Conservation (phyloP, 2,329 filamentous ascomycete genomes). For the Rhinocladiella similis region DNA sequence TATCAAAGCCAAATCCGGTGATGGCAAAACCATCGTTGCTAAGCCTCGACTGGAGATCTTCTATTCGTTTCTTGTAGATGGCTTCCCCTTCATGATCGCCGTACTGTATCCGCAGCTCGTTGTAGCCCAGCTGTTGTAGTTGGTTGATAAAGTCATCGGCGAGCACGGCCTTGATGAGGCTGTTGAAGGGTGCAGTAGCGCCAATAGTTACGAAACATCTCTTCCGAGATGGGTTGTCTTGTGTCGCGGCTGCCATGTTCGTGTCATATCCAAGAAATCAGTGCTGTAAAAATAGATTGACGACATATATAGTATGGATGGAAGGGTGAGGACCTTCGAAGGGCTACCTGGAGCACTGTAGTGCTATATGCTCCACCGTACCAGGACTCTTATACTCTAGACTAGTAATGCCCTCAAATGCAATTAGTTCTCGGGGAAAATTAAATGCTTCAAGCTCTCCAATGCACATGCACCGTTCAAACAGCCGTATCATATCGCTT, state of each 20-base stretch:
- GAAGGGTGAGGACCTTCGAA: background rate
- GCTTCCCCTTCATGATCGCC: constrained; percentile 62
- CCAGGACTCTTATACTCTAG: constrained; percentile 1
- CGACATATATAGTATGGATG: background rate
- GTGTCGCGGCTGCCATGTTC: constrained; percentile 3
- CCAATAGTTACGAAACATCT: constrained; percentile 86
- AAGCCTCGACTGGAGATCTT: constrained; percentile 28
- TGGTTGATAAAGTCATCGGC: constrained; percentile 61
- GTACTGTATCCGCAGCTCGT: constrained; percentile 75
- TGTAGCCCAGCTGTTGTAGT: constrained; percentile 64
- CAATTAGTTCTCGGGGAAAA: constrained; percentile 10
- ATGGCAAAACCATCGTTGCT: constrained; percentile 50
- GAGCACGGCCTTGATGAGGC: constrained; percentile 68
- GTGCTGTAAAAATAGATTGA: background rate
- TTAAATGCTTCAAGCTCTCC: constrained; percentile 12
- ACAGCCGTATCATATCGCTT: background rate
- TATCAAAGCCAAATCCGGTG: constrained; percentile 66
- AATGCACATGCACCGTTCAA: constrained; percentile 7
- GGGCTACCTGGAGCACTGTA: background rate
- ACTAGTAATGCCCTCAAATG: background rate
- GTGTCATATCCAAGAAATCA: constrained; percentile 4
- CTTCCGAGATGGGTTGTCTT: constrained; percentile 32
- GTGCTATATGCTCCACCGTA: background rate
- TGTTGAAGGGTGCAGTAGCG: constrained; percentile 80
- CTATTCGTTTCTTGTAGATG: constrained; percentile 48